Percentiles rank a stretch among this genome's conserved stretches.
These are phyloP conservation scores for Aureobasidium sp. DNA, from an alignment of 2,329 filamentous ascomycete species.

Conservation along the genomic window DNA sequence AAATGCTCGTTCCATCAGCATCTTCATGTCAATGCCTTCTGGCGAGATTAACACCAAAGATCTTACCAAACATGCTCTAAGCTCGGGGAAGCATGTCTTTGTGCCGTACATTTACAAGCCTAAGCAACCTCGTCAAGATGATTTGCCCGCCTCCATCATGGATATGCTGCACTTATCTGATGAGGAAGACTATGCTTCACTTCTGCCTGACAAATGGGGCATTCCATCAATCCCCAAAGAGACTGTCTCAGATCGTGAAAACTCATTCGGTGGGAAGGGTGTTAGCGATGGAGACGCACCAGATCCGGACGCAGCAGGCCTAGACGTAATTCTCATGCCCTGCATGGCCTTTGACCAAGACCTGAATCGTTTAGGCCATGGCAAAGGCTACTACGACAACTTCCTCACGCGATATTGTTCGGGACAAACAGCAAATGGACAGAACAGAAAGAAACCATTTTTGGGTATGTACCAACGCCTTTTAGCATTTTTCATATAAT, in stretches of 20 bases:
- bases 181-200: constrained; percentile 67
- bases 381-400: constrained; percentile 94
- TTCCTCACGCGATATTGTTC: constrained; percentile 69
- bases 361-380: constrained; percentile 78
- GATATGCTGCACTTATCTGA: constrained; percentile 82
- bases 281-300: constrained; percentile 26
- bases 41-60: constrained; percentile 78
- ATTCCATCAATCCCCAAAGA: constrained; percentile 75
- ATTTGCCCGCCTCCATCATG: constrained; percentile 62
- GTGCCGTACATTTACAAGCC: constrained; percentile 78
- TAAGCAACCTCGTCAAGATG: constrained; percentile 22
- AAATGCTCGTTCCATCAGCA: constrained; percentile 65
- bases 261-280: constrained; percentile 64
- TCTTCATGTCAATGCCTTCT: constrained; percentile 89
- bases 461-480: constrained; percentile 47
- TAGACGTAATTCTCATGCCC: constrained; percentile 87
- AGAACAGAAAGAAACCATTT: constrained; percentile 45
- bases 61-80: constrained; percentile 75
- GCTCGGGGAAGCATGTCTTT: constrained; percentile 74
- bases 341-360: constrained; percentile 81
- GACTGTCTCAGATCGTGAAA: constrained; percentile 59
- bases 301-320: constrained; percentile 32
- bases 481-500: constrained; percentile 12
- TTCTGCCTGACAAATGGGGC: constrained; percentile 79
- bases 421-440: constrained; percentile 22